Evolutionary conservation across 2,329 filamentous ascomycete species (phyloP), one percentile per base, ranked within the genome.

Genomic region (Hypoxylon sp.): DNA sequence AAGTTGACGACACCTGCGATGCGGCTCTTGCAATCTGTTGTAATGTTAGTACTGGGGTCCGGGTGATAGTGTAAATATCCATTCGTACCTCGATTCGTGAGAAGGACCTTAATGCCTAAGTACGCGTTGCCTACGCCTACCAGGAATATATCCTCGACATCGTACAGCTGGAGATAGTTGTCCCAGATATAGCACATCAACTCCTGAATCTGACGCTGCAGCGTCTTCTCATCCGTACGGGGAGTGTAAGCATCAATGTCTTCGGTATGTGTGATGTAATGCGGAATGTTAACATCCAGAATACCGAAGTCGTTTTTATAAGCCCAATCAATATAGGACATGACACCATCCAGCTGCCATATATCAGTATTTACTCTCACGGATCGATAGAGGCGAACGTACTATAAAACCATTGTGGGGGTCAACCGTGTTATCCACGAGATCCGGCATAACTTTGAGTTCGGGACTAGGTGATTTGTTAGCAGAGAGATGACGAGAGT

Each of bases 41-140:
- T 7, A 31, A 15, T 37, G 31, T 70, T 55, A 78, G 62, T 60
- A 61, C 24, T 50, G 24, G 0, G 46, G 13, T 4, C 24, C 17
- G n/a, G 1, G 6, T 31, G 37, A 47, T 11, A 39, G 13, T 7
- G 8, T 11, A 31, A 6, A 24, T 13, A 8, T 2, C 47, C 19
- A 39, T 61, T 72, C 79, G 65, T 84, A 93, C 92, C 89, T 82
- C 93, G 86, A 73, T 91, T 91, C 8, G 91, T 91, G 5, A 98
- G 84, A 4, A 98, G 87, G 62, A 94, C 88, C 64, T 96, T 91
- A 52, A 98, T 88, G 1, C 93, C 94, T 2, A 92, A 84, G 75
- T 96, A 97, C 1, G 96, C 93, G 74, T 93, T 91, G n/a, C 96
- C 96, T 1, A 97, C 89, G 0, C 96, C 95, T 76, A 99, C 85